Evolutionary conservation across 768 basidiomycete species (phyloP), one percentile per base, ranked within the genome.

Genomic region (Lactarius vividus): DNA sequence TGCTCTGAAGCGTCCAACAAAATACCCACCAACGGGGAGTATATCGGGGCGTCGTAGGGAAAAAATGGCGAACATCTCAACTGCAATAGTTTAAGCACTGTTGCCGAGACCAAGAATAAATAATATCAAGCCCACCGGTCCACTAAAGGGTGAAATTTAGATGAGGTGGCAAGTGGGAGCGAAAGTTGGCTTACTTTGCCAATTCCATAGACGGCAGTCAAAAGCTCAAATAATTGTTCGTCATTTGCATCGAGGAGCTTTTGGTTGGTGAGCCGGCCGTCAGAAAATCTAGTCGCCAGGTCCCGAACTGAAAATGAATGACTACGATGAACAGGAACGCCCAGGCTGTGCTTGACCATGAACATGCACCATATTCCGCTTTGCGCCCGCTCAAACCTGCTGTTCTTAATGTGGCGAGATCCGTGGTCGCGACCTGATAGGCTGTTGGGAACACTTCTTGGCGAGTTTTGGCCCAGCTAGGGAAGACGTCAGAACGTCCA

Each of bases 11-110:
- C 13, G 42, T n/a, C 42, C 76, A 67, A 18, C 4, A 15, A 35
- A 42, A 35, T 2, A 68, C 77, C 46, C 62, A 80, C 82, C 83
- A 35, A 85, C 80, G 15, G 89, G 85, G 1, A 96, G 80, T 61
- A 97, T 89, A 73, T 96, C 86, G 1, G 91, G 91, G 23, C 93
- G 86, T 0, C 92, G 82, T 37, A 95, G 79, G 2, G 91, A 89
- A 76, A 96, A 96, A 53, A 97, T 92, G 16, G 90, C 83, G 72
- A 96, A 96, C 94, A 96, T 96, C 71, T 94, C 88, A n/a, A 94
- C 92, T 83, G 77, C 63, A 73, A 59, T 49, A 61, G 63, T 53
- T 55, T 69, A 57, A 56, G 54, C 35, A 46, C 9, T 15, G n/a
- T 4, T 29, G 4, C 44, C 53, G 23, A 52, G 46, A 65, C 39